Conservation (phyloP, 768 basidiomycete species). For the Leccinum arenicola region DNA sequence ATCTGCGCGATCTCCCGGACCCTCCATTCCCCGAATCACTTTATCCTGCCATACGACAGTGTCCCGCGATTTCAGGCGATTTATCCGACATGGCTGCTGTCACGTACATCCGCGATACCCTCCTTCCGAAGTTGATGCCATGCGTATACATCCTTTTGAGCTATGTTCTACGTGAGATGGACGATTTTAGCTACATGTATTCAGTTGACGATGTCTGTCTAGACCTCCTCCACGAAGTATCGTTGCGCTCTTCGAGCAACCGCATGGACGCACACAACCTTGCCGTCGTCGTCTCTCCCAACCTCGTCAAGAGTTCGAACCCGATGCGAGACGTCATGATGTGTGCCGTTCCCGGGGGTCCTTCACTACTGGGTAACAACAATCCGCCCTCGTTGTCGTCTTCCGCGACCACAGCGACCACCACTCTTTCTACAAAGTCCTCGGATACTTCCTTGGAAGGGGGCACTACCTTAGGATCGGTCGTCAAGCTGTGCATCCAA, state of each 20-base stretch:
- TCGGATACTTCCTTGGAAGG: slow-evolving; percentile 39
- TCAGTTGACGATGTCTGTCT: slow-evolving; percentile 5
- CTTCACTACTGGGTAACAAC: slow-evolving; percentile 30
- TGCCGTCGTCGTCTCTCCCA: slow-evolving; percentile 75
- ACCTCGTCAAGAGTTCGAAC: slow-evolving; percentile 69
- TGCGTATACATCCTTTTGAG: slow-evolving; percentile 75
- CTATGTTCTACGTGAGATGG: slow-evolving; percentile 56
- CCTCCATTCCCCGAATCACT: slow-evolving; percentile 73
- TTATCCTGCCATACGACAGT: slow-evolving; percentile 64
- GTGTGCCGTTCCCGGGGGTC: slow-evolving; percentile 58
- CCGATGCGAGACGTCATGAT: slow-evolving; percentile 72
- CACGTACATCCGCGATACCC: slow-evolving; percentile 62
- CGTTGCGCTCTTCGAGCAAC: slow-evolving; percentile 61
- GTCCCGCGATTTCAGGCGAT: slow-evolving; percentile 56
- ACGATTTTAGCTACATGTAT: neutral
- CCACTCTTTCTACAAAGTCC: slow-evolving; percentile 19
- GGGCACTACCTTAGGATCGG: slow-evolving; percentile 62
- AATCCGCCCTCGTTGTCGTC: slow-evolving; percentile 25
- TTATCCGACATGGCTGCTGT: slow-evolving; percentile 56
- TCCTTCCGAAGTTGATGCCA: slow-evolving; percentile 66
- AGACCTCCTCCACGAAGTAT: slow-evolving; percentile 83
- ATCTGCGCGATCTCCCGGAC: slow-evolving; percentile 73
- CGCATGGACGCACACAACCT: slow-evolving; percentile 85
- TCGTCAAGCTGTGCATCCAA: slow-evolving; percentile 76
- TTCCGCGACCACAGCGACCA: slow-evolving; percentile 13